These are phyloP conservation scores for Aspergillus diversus DNA, from an alignment of 495 filamentous ascomycete genomes.

Conservation along the genomic window DNA sequence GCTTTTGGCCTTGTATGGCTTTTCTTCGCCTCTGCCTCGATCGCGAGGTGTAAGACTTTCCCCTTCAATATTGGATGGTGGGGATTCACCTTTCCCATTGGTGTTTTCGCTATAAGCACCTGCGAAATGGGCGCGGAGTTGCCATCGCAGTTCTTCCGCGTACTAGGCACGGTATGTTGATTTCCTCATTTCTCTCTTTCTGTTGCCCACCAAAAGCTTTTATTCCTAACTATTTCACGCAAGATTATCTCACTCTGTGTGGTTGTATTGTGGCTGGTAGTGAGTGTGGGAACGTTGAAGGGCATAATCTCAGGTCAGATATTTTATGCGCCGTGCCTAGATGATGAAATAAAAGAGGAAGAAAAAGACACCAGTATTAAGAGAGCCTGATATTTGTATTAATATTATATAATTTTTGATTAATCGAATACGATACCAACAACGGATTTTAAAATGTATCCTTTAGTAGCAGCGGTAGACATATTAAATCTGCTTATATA, in stretches of 20 bases:
- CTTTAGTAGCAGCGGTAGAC: too few species aligned
- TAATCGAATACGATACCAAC: too few species aligned
- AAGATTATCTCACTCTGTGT: slow-evolving; percentile 55
- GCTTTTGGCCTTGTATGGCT: slow-evolving; percentile 65
- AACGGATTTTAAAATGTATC: too few species aligned
- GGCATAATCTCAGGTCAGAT: slow-evolving; percentile 49
- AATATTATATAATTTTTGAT: too few species aligned
- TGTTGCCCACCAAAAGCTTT: background rate
- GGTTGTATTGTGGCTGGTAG: slow-evolving; percentile 54
- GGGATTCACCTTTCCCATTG: slow-evolving; percentile 66
- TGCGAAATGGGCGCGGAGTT: slow-evolving; percentile 52
- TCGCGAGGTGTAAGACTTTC: slow-evolving; percentile 46
- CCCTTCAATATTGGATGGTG: slow-evolving; percentile 74
- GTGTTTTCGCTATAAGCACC: slow-evolving; percentile 57
- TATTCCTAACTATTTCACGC: background rate
- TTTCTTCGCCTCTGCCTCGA: slow-evolving; percentile 53
- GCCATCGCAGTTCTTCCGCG: slow-evolving; percentile 55
- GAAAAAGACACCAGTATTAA: slow-evolving; percentile 22
- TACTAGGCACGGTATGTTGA: slow-evolving; percentile 49
- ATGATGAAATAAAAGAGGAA: slow-evolving; percentile 37
- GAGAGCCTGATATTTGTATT: slow-evolving; percentile 18
- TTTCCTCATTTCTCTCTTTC: background rate
- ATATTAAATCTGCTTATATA: too few species aligned
- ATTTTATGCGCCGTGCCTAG: slow-evolving; percentile 57
- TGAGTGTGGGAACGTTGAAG: slow-evolving; percentile 48